These are phyloP conservation scores for Trichoderma asperelloides DNA, from an alignment of 495 filamentous ascomycete genomes.

Conservation along the genomic window DNA sequence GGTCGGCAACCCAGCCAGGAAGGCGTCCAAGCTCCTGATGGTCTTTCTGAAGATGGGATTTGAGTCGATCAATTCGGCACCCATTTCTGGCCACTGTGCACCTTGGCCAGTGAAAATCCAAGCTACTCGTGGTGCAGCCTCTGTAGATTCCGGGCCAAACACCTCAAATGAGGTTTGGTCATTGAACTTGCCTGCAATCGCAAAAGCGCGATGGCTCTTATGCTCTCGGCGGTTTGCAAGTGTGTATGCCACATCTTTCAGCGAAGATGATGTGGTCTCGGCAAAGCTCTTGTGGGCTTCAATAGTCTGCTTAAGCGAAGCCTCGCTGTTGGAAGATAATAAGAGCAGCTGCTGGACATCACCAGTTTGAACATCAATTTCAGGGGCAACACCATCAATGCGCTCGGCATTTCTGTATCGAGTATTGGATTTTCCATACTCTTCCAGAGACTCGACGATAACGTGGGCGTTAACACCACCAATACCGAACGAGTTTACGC, in stretches of 20 bases:
- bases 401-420: not conserved
- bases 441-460: slow-evolving; percentile 26
- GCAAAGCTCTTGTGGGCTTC: not conserved
- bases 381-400: not conserved
- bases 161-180: not conserved
- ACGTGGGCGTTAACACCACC: slow-evolving; percentile 43
- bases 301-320: not conserved
- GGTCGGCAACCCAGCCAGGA: not conserved
- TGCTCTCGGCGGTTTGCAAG: not conserved
- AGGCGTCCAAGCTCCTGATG: not conserved
- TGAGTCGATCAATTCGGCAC: not conserved
- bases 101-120: slow-evolving; percentile 17
- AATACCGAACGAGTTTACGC: slow-evolving; percentile 42
- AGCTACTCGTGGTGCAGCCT: not conserved
- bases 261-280: not conserved
- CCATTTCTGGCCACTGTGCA: slow-evolving; percentile 17
- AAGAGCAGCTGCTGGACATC: too few species aligned
- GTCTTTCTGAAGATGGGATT: not conserved
- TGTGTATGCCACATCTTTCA: slow-evolving; percentile 3
- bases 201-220: not conserved
- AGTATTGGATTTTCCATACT: slow-evolving; percentile 23
- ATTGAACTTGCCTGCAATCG: slow-evolving; percentile 8
- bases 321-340: not conserved
- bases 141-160: not conserved
- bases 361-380: not conserved